These are phyloP conservation scores for Metschnikowia vanudenii DNA, from an alignment of 805 yeast genomes.

Conservation along the genomic window DNA sequence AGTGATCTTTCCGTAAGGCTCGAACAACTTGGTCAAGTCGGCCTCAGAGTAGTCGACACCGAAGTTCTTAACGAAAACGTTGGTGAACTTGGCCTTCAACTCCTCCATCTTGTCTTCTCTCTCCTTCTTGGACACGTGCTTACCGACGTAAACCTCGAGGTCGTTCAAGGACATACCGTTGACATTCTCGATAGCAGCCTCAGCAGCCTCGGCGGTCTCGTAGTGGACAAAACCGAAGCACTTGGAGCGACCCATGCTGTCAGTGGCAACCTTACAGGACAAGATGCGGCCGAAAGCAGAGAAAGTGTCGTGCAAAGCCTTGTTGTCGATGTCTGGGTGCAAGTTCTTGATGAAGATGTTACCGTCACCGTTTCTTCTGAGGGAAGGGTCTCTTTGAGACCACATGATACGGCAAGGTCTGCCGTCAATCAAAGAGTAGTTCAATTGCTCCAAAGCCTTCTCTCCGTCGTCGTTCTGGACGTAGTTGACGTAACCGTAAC, in stretches of 20 bases:
- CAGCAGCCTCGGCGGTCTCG: constrained; percentile 89
- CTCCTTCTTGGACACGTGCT: constrained; percentile 87
- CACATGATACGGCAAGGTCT: constrained; percentile 99
- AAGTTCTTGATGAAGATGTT: constrained; percentile 97
- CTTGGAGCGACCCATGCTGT: constrained; percentile 85
- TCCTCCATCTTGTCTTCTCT: constrained; percentile 92
- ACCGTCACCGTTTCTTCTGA: constrained; percentile 93
- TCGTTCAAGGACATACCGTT: constrained; percentile 98
- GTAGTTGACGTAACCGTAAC: constrained; percentile 98
- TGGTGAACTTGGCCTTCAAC: constrained; percentile 90
- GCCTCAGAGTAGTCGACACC: constrained; percentile 66
- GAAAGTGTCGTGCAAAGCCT: constrained; percentile 97
- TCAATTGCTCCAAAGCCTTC: constrained; percentile 90
- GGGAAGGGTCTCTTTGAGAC: constrained; percentile 98
- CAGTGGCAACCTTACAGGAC: constrained; percentile 96
- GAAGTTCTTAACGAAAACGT: constrained; percentile 91
- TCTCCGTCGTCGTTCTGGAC: constrained; percentile 86
- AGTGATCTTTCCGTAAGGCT: constrained; percentile 74
- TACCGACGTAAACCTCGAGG: constrained; percentile 93
- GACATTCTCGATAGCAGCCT: constrained; percentile 92
- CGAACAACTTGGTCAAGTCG: constrained; percentile 70
- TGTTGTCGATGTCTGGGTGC: constrained; percentile 97
- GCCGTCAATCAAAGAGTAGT: constrained; percentile 92
- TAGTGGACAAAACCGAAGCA: constrained; percentile 98
- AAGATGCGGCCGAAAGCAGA: constrained; percentile 93